Conservation (phyloP, 371 early-diverging fungal genomes). For the Syncephalastrum contaminatum region DNA sequence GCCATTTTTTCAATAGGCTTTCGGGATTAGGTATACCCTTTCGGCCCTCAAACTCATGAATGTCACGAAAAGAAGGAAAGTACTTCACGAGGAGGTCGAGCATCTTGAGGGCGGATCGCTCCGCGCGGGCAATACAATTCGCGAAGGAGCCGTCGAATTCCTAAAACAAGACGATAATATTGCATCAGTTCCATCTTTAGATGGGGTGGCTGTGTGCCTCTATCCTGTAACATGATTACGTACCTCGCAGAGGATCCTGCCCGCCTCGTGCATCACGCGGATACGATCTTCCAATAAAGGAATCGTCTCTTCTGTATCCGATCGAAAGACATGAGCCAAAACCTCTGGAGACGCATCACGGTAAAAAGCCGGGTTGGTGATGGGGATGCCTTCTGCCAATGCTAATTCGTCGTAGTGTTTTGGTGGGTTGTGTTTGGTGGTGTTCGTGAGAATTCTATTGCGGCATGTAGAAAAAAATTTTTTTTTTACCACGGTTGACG, state of each 20-base stretch:
- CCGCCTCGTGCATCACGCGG: constrained; percentile 68
- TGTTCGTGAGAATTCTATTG: too few relatives aligned
- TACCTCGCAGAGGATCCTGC: constrained; percentile 63
- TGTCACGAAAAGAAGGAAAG: constrained; percentile 78
- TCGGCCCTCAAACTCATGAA: constrained; percentile 54
- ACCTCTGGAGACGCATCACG: constrained; percentile 39
- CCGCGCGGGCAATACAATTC: constrained; percentile 56
- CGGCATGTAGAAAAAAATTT: neutral
- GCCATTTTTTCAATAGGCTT: too few relatives aligned
- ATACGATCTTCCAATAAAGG: constrained; percentile 68
- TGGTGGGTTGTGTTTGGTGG: too few relatives aligned
- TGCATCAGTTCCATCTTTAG: neutral
- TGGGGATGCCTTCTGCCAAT: constrained; percentile 57
- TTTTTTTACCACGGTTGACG: constrained; percentile 63
- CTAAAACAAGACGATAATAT: constrained; percentile 19
- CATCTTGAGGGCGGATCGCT: constrained; percentile 56
- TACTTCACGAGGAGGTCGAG: constrained; percentile 58
- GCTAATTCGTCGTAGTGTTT: constrained; percentile 31
- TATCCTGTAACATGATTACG: neutral
- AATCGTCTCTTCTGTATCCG: constrained; percentile 62
- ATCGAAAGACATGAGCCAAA: constrained; percentile 59
- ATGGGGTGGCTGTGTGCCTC: neutral
- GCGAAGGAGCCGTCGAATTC: constrained; percentile 71
- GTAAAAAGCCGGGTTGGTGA: constrained; percentile 61
- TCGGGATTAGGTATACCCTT: constrained; percentile 37